Percentiles rank a stretch among this genome's conserved stretches.
Evolutionary conservation across 805 yeast species (phyloP).

Genomic region (Blastobotrys peoriensis): DNA sequence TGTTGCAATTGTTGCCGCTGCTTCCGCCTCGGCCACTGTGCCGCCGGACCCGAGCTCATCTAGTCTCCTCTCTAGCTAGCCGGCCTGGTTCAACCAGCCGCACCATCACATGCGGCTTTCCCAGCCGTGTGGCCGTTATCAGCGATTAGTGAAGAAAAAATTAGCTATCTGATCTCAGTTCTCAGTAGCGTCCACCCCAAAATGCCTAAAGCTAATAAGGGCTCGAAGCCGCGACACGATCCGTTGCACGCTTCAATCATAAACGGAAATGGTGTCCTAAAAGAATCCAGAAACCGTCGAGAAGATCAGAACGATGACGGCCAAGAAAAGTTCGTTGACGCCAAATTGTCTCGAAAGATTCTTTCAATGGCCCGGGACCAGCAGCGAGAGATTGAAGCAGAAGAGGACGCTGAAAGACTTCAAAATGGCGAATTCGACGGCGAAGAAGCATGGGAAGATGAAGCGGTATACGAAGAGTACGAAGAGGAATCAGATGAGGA

Average conservation of each 20-base stretch:
- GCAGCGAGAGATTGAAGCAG: constrained; percentile 81
- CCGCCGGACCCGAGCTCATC: too few species aligned
- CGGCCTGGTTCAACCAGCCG: too few species aligned
- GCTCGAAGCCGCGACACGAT: constrained; percentile 54
- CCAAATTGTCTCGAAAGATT: constrained; percentile 76
- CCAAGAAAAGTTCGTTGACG: constrained; percentile 65
- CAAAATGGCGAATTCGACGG: constrained; percentile 18
- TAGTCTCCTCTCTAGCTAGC: too few species aligned
- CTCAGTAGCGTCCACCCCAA: too few species aligned
- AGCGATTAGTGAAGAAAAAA: too few species aligned
- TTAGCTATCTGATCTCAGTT: too few species aligned
- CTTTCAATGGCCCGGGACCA: constrained; percentile 86
- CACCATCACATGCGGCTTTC: too few species aligned
- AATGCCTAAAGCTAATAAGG: constrained; percentile 25
- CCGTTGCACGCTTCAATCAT: constrained; percentile 76
- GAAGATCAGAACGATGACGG: constrained; percentile 37
- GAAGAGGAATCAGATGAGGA: constrained; percentile 41
- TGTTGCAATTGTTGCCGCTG: too few species aligned
- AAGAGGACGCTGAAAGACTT: constrained; percentile 38
- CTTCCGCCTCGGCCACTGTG: too few species aligned
- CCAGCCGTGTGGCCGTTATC: too few species aligned
- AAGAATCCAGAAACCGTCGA: constrained; percentile 31
- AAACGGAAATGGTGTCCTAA: constrained; percentile 66
- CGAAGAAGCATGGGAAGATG: constrained; percentile 29
- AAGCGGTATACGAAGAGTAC: constrained; percentile 26